These are phyloP conservation scores for Verticillium zaregamsianum DNA, from an alignment of 2,329 filamentous ascomycete species.

Conservation along the genomic window DNA sequence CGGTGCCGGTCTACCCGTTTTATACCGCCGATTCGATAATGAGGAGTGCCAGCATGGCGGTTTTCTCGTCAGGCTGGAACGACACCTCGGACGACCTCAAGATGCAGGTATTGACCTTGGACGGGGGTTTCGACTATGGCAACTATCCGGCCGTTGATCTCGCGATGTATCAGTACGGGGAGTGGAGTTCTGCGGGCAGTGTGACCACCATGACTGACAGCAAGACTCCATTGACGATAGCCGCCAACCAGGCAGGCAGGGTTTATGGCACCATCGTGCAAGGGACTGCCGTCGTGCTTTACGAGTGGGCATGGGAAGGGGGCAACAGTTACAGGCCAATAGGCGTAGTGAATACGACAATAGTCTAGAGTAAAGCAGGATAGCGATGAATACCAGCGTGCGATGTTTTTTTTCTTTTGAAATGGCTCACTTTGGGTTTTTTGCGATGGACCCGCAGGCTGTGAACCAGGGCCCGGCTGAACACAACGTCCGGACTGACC, in stretches of 20 bases:
- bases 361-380: background rate
- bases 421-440: too few species aligned
- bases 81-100: slow-evolving; percentile 4
- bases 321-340: slow-evolving; percentile 11
- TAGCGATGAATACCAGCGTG: background rate
- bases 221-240: slow-evolving; percentile 6
- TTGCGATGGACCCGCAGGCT: too few species aligned
- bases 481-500: too few species aligned
- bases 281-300: slow-evolving; percentile 3
- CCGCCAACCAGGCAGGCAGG: slow-evolving; percentile 8
- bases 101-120: slow-evolving; percentile 5
- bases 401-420: background rate
- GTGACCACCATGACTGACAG: slow-evolving; percentile 5
- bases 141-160: background rate
- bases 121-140: background rate
- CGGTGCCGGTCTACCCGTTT: too few species aligned
- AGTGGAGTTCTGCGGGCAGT: slow-evolving; percentile 6
- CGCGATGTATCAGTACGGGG: slow-evolving; percentile 3
- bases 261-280: slow-evolving; percentile 10
- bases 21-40: background rate
- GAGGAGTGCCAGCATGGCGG: slow-evolving; percentile 2
- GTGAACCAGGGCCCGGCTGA: too few species aligned
- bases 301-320: slow-evolving; percentile 12
- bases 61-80: slow-evolving; percentile 9
- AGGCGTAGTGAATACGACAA: slow-evolving; percentile 5